phyloP scores from a whole-genome alignment of 345 rosid species.

The Conringia planisiliqua region DNA sequence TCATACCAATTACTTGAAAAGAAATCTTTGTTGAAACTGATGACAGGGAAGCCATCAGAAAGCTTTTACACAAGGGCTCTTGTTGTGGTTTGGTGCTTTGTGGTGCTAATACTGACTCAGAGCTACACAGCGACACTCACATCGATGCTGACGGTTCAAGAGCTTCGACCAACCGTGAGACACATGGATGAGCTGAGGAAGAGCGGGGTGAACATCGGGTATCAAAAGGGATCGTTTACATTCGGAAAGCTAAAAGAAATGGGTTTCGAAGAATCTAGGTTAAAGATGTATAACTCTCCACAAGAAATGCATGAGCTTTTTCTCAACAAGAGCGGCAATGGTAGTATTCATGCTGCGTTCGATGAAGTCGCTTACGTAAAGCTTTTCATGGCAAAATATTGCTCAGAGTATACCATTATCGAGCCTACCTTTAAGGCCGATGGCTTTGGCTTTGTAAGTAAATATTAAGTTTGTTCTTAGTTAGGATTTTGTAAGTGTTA shows the following conservation, averaged over 20 bases:
- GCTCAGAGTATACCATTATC: slow-evolving; percentile 38
- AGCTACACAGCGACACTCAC: slow-evolving; percentile 75
- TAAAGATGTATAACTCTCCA: slow-evolving; percentile 20
- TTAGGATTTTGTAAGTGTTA: not conserved
- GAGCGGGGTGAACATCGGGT: slow-evolving; percentile 47
- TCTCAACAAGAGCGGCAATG: slow-evolving; percentile 33
- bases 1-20: not conserved
- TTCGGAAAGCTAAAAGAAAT: slow-evolving; percentile 32
- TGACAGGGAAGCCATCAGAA: slow-evolving; percentile 53
- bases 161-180: slow-evolving; percentile 49
- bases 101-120: slow-evolving; percentile 60
- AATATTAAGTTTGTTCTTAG: not conserved
- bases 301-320: slow-evolving; percentile 45
- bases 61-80: slow-evolving; percentile 54
- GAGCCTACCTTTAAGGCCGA: slow-evolving; percentile 40
- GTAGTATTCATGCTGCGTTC: slow-evolving; percentile 46
- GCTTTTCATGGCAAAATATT: slow-evolving; percentile 34
- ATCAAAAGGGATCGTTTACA: slow-evolving; percentile 43
- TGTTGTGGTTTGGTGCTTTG: slow-evolving; percentile 66
- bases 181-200: slow-evolving; percentile 42
- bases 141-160: slow-evolving; percentile 58
- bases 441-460: slow-evolving; percentile 54
- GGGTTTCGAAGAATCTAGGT: slow-evolving; percentile 27
- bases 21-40: not conserved
- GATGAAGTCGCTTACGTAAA: slow-evolving; percentile 41